Evolutionary conservation across 805 yeast genomes (phyloP).

Genomic region (Tetrapisispora arboricola): DNA sequence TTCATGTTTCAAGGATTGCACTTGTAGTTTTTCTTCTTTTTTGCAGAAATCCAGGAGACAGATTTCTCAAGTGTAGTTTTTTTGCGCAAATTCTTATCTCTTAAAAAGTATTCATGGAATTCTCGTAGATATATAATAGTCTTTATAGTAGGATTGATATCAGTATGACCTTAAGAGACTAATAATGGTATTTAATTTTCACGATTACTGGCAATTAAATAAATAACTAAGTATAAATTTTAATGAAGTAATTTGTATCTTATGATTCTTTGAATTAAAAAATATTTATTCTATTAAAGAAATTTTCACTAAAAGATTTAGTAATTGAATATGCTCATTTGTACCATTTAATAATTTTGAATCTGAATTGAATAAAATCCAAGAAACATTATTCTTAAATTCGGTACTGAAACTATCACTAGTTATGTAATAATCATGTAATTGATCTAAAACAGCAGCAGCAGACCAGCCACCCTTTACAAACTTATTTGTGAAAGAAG

Average conservation of each 20-base stretch:
- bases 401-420: slow-evolving; percentile 39
- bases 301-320: slow-evolving; percentile 52
- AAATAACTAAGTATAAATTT: not conserved
- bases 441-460: slow-evolving; percentile 56
- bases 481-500: slow-evolving; percentile 35
- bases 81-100: not conserved
- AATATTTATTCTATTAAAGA: slow-evolving; percentile 25
- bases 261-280: not conserved
- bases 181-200: too few relatives aligned
- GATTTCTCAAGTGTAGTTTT: not conserved
- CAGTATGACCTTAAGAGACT: too few relatives aligned
- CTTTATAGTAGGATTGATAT: too few relatives aligned
- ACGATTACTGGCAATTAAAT: not conserved
- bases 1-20: not conserved
- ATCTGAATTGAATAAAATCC: slow-evolving; percentile 64
- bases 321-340: slow-evolving; percentile 75
- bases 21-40: not conserved
- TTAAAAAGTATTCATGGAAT: not conserved
- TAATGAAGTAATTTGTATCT: not conserved
- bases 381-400: slow-evolving; percentile 57
- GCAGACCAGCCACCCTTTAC: slow-evolving; percentile 71
- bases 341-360: slow-evolving; percentile 70
- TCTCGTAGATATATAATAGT: too few relatives aligned
- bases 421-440: slow-evolving; percentile 56
- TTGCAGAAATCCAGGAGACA: not conserved